Percentiles rank a stretch among this genome's conserved stretches.
These are phyloP conservation scores for Anthracocystis setariae DNA, from an alignment of 1,284 basidiomycete genomes.

Conservation along the genomic window DNA sequence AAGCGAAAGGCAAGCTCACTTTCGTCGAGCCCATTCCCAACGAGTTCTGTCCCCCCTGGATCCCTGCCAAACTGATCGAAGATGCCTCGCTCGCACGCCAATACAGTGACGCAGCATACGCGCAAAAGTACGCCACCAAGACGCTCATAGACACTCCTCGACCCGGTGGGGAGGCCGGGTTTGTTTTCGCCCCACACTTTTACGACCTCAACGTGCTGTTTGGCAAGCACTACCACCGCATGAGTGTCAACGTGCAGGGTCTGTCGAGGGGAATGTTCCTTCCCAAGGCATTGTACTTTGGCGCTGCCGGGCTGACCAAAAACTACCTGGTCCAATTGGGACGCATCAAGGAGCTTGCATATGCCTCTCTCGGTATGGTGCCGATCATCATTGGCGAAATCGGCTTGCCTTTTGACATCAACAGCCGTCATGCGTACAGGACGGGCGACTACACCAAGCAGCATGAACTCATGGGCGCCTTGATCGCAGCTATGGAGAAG, in stretches of 20 bases:
- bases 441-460: constrained; percentile 75
- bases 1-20: constrained; percentile 11
- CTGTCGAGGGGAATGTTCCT: constrained; percentile 62
- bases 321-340: constrained; percentile 55
- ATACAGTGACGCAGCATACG: constrained; percentile 28
- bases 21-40: constrained; percentile 66
- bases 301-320: constrained; percentile 42
- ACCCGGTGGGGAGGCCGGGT: constrained; percentile 34
- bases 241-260: constrained; percentile 66
- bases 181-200: constrained; percentile 65
- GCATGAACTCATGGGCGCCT: constrained; percentile 66
- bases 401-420: constrained; percentile 65
- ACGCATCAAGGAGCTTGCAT: constrained; percentile 37
- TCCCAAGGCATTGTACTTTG: constrained; percentile 60
- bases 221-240: constrained; percentile 48
- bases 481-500: constrained; percentile 65
- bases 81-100: constrained; percentile 11
- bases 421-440: constrained; percentile 35
- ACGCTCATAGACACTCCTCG: constrained; percentile 47
- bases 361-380: constrained; percentile 51
- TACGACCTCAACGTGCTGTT: constrained; percentile 67
- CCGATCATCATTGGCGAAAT: constrained; percentile 64
- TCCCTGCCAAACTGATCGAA: constrained; percentile 19
- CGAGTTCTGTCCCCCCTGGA: constrained; percentile 65
- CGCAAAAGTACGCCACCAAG: constrained; percentile 41